A percentile compares a stretch with the other conserved stretches of the same genome.
These are phyloP conservation scores for Mycena alexandri DNA, from an alignment of 768 basidiomycete species.

Conservation along the genomic window DNA sequence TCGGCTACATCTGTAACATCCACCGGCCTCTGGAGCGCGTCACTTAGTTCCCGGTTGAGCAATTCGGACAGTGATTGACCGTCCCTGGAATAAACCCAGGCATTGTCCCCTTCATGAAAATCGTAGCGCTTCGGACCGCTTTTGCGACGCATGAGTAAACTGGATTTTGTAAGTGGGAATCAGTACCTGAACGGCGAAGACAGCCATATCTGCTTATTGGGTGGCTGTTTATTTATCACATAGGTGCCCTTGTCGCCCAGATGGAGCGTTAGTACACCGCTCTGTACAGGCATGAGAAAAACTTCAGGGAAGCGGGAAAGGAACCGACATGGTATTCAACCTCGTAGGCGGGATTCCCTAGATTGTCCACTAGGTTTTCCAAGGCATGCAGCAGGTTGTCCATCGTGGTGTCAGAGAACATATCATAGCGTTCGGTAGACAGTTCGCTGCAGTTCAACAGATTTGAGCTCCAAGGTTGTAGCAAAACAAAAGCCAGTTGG, in stretches of 20 bases:
- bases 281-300: conserved; percentile 57
- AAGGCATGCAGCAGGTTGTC: conserved; percentile 78
- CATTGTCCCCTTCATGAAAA: conserved; percentile 64
- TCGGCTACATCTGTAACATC: conserved; percentile 33
- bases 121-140: conserved; percentile 97
- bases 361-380: conserved; percentile 76
- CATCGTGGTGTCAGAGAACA: conserved; percentile 83
- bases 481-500: background rate
- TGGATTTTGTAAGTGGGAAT: conserved; percentile 5
- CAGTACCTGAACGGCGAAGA: conserved; percentile 87
- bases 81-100: conserved; percentile 86
- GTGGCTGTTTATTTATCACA: conserved; percentile 97
- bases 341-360: conserved; percentile 71
- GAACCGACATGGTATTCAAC: conserved; percentile 88
- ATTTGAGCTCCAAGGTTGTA: conserved; percentile 9
- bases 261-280: conserved; percentile 89
- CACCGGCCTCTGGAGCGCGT: conserved; percentile 49
- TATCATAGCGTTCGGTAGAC: conserved; percentile 76
- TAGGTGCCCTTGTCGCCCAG: conserved; percentile 87
- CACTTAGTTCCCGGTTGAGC: conserved; percentile 77
- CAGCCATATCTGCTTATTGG: conserved; percentile 97
- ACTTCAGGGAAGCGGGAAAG: background rate
- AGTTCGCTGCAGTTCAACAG: conserved; percentile 56
- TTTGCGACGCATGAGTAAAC: conserved; percentile 19
- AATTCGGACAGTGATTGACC: conserved; percentile 69